Conservation (phyloP, 768 basidiomycete species). For the Collybiopsis confluens region DNA sequence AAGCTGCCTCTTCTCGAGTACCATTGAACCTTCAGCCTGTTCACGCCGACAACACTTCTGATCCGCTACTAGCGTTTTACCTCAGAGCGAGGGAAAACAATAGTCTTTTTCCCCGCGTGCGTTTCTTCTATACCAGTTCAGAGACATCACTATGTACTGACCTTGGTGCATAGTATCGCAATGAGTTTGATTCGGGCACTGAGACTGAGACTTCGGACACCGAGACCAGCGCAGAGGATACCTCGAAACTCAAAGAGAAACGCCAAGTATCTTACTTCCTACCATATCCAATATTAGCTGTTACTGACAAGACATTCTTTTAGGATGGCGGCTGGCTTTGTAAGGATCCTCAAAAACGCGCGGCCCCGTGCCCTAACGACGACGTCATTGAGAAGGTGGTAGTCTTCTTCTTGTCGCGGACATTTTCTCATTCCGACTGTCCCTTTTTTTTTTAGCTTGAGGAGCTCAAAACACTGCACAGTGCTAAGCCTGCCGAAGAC, state of each 20-base stretch:
- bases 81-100: no score
- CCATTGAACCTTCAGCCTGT: constrained; percentile 1
- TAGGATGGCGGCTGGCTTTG: no score
- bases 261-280: no score
- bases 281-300: no score
- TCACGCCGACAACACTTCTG: constrained; percentile 19
- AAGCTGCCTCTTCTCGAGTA: constrained; percentile 3
- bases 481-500: constrained; percentile 52
- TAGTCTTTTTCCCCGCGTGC: no score
- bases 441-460: constrained; percentile 43
- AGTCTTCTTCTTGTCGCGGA: background rate
- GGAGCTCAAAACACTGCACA: constrained; percentile 63
- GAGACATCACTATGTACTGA: no score
- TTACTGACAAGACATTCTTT: no score
- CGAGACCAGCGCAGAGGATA: constrained; percentile 15
- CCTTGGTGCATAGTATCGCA: background rate
- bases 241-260: no score
- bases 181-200: constrained; percentile 21
- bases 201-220: constrained; percentile 21
- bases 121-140: no score
- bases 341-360: constrained; percentile 40
- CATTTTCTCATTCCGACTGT: background rate
- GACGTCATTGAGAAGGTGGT: constrained; percentile 68
- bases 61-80: constrained; percentile 68
- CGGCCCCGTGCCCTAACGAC: constrained; percentile 52